Conservation (phyloP, 495 filamentous ascomycete genomes). For the Entonaema liquescens region DNA sequence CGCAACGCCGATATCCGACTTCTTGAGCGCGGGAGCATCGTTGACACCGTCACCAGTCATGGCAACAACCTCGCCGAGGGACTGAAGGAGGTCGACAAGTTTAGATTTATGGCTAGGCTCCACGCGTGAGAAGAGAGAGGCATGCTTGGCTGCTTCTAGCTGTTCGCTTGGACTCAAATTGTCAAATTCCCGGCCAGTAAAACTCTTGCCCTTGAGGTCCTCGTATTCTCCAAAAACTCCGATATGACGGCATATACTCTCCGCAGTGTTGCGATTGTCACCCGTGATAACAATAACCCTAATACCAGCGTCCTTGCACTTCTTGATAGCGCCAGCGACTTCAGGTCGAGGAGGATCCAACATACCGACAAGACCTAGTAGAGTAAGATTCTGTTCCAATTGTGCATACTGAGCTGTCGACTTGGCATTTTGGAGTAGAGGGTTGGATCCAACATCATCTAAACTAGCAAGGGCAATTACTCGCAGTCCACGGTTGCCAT, state of each 20-base stretch:
- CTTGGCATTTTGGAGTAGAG: slow-evolving; percentile 75
- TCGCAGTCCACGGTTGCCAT: slow-evolving; percentile 90
- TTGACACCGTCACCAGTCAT: slow-evolving; percentile 99
- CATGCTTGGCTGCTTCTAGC: slow-evolving; percentile 81
- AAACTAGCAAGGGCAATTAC: slow-evolving; percentile 91
- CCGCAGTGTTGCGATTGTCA: slow-evolving; percentile 96
- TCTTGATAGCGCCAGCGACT: slow-evolving; percentile 82
- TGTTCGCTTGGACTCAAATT: slow-evolving; percentile 80
- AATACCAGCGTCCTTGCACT: slow-evolving; percentile 92
- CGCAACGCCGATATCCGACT: slow-evolving; percentile 97
- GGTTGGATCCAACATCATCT: slow-evolving; percentile 73
- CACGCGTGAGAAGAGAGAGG: slow-evolving; percentile 94
- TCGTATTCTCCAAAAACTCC: slow-evolving; percentile 88
- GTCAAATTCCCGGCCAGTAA: slow-evolving; percentile 94
- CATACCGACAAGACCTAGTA: slow-evolving; percentile 95
- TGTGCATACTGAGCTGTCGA: slow-evolving; percentile 83
- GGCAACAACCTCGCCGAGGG: slow-evolving; percentile 91
- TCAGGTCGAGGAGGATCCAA: slow-evolving; percentile 97
- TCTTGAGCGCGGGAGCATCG: slow-evolving; percentile 97
- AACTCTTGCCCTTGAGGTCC: slow-evolving; percentile 90
- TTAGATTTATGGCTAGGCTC: slow-evolving; percentile 96
- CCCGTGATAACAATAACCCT: slow-evolving; percentile 98
- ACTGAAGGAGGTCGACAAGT: slow-evolving; percentile 95
- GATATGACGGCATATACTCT: slow-evolving; percentile 96
- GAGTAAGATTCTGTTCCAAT: slow-evolving; percentile 91